Evolutionary conservation across 2,329 filamentous ascomycete species (phyloP), one percentile per base, ranked within the genome.

Genomic region (Ophiocordyceps polyrhachis-furcata): DNA sequence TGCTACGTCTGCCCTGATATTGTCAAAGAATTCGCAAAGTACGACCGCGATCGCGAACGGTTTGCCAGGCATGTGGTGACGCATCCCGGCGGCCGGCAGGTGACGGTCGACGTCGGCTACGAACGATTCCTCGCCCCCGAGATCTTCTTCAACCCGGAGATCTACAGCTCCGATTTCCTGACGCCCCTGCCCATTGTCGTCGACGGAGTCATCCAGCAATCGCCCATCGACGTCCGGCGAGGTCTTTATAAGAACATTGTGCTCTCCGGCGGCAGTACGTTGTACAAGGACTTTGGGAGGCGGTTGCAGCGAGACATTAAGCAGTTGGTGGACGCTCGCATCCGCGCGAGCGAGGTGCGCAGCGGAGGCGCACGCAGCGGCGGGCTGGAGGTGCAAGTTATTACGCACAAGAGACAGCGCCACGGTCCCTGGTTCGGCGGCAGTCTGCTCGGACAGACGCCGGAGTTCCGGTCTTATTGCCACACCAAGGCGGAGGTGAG

Each of bases 241-340:
- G 91, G 91, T 40, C 73, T 98, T 35, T 98, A 98, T 76, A 98
- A 98, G 78, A 98, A 98, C 67, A 98, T 98, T 66, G 91, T 98
- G 32, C 73, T 98, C 35, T 96, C 89, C 4, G 91, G 91, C 60
- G 91, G 91, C 55, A 95, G 88, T 53, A 98, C 91, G 20, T 70
- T 98, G 49, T 98, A 96, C 76, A 95, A 96, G 67, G 88, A 98
- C 65, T 98, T 98, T 64, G 91, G 91, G 23, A 79, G 91, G 52
- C 79, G 91, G 60, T 72, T 98, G 69, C 93, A 98, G 68, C 80
- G 91, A 59, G 93, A 98, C 59, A 98, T 98, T 59, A 85, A 91
- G 65, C 86, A 95, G 59, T 68, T 98, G 47, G 91, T 96, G 40
- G 91, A 98, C 58, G 86, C 81, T 17, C 77, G 91, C 54, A 95